Evolutionary conservation across 768 basidiomycete species (phyloP), one percentile per base, ranked within the genome.

Genomic region (Termitomyces sp.): DNA sequence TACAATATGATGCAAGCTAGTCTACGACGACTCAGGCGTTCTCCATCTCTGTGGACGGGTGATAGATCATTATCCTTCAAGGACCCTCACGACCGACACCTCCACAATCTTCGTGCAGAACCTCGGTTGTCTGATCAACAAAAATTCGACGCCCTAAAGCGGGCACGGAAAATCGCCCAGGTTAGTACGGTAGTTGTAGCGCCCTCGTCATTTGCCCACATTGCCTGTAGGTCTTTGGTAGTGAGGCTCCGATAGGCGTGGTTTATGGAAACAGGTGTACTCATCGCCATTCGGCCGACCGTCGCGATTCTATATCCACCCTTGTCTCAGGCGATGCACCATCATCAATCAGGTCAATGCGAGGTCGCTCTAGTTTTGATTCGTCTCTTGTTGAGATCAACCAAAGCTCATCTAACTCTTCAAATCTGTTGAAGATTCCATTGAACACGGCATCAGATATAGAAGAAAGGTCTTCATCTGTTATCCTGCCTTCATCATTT

Each of bases 151-250:
- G 75, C 72, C 53, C 72, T 83, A 55, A 74, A 71, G 60, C 75
- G 80, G 32, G 79, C 78, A 32, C 66, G 74, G 58, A 83, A 83
- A 67, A 77, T 83, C 70, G 66, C 74, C 5, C 77, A 81, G 74
- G 82, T 83, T 61, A 32, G 56, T 56, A 7, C 14, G 11, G n/a
- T 6, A 54, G 20, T 33, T 55, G 56, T 49, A 52, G 57, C 40
- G 57, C 47, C 47, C 20, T 45, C 20, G 32, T 30, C 7, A 16
- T 49, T 50, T 33, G 54, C 30, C 38, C 24, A 16, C 28, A 30
- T 41, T 53, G 6, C 40, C 24, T 62, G 14, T 62, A 83, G 81
- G 60, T 82, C 22, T 81, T 83, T 54, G 81, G 81, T 20, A 72
- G 74, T 55, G 77, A 80, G 48, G 77, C 79, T 14, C 79, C 80